Base-by-base conservation (phyloP, 2,329 filamentous ascomycete species). In the Sporothrix pseudoabietina region DNA sequence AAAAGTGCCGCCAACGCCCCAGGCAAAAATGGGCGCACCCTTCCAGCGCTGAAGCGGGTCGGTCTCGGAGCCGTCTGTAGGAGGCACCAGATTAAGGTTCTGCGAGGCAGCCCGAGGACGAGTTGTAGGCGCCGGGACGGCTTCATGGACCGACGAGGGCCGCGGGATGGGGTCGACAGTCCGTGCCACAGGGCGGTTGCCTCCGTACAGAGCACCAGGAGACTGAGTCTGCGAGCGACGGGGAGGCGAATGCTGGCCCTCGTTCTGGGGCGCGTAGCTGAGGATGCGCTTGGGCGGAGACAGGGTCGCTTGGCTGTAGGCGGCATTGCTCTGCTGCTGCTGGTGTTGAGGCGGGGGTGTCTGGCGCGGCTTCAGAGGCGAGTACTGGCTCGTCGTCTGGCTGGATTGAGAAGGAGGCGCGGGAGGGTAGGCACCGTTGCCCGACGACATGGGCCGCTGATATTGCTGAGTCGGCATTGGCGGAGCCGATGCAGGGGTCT, bases 1-100 rank as follows among this genome's bases (percentile, higher is more conserved):
- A 12, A 98, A 84, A 1, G 89, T 88, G 14, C 96, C 96, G 26
- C 94, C 94, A 68, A 97, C 90, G 2, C 94, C 94, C 91, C 97
- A 99, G 0, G 88, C 88, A 78, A 98, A 91, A 14, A 97, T 87
- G 0, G 97, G 96, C 14, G 89, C 88, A 3, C 97, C 97, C 82
- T 92, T 94, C 96, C 96, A 99, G 76, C 96, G 87, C 80, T 97
- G 88, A 7, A 99, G 84, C 1, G 91, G 89, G 82, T 99, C 96
- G 22, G 89, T 82, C 78, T 92, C 88, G 26, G 88, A 87, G 1
- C 90, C 90, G 79, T 92, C 89, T 1, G 86, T 90, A 1, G 90
- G 90, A 9, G 87, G 83, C 52, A 91, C 84, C 76, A 90, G 85
- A 76, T 88, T 88, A 69, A 90, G 80, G 39, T 82, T 84, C 72